Conservation (phyloP, 306 rosid species). For the cucumber (Cucumis sativus) region Cucumber_9930_V3 NC_026657.2:14254501-14255000, state of each 20-base stretch:
- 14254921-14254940: neutral
- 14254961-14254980: neutral
- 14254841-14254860: neutral
- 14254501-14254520: neutral
- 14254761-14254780: neutral
- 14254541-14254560: neutral
- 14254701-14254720: neutral
- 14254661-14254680: neutral
- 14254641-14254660: neutral
- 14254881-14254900: neutral
- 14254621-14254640: neutral
- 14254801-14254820: neutral
- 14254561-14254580: neutral
- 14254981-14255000: conserved; percentile 75
- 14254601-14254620: neutral
- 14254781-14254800: neutral
- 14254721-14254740: neutral
- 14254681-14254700: neutral
- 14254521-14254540: neutral
- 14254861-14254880: neutral
- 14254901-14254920: neutral
- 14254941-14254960: neutral
- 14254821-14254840: neutral
- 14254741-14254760: neutral
- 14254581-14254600: neutral